A percentile compares a stretch with the other conserved stretches of the same genome.
phyloP scores from a whole-genome alignment of 1,284 basidiomycete species.

The Sporisorium exsertum region DNA sequence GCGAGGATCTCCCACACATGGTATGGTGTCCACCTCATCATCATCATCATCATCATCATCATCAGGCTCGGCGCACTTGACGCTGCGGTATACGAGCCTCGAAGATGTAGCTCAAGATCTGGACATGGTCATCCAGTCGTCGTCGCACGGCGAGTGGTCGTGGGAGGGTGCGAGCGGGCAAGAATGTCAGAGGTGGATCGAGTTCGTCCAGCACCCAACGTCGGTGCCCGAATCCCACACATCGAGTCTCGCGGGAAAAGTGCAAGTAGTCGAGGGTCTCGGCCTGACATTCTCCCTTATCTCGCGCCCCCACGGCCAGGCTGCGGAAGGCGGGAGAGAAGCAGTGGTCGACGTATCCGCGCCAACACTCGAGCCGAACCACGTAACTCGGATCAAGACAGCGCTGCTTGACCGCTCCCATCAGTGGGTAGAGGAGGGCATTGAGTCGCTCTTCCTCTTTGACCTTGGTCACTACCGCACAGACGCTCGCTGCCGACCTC shows the following conservation, averaged over 20 bases:
- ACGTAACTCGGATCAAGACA: constrained; percentile 5
- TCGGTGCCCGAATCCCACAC: background rate
- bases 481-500: constrained; percentile 22
- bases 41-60: background rate
- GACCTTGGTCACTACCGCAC: constrained; percentile 40
- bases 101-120: constrained; percentile 45
- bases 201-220: constrained; percentile 15
- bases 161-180: constrained; percentile 23
- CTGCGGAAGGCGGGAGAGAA: background rate
- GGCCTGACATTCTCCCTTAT: constrained; percentile 20
- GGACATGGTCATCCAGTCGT: constrained; percentile 45
- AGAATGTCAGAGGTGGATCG: constrained; percentile 7
- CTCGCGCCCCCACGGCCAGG: background rate
- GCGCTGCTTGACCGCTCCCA: constrained; percentile 10
- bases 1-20: background rate
- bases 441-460: constrained; percentile 43
- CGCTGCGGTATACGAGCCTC: constrained; percentile 20
- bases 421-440: constrained; percentile 29
- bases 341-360: constrained; percentile 40
- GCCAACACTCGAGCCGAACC: constrained; percentile 2
- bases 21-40: constrained; percentile 9
- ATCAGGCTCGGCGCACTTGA: constrained; percentile 14
- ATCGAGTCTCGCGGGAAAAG: constrained; percentile 12
- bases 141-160: constrained; percentile 22
- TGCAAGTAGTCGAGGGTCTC: constrained; percentile 5